These are phyloP conservation scores for Neodidymelliopsis sp. DNA, from an alignment of 2,329 filamentous ascomycete genomes.

Conservation along the genomic window DNA sequence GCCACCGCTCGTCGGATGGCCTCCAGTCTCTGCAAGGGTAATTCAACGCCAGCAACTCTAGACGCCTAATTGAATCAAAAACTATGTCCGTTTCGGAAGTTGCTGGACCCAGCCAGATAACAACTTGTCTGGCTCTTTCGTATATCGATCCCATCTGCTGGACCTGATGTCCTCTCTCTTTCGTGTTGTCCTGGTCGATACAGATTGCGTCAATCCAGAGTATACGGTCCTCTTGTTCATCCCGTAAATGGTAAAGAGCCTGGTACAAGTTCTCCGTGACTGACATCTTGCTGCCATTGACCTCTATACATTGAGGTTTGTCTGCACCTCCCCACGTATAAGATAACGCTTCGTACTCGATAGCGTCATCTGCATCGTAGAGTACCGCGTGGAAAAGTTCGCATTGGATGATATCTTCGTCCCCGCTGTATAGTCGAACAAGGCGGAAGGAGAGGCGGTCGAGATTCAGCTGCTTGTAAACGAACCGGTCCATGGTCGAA, in stretches of 20 bases:
- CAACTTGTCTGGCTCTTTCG: constrained; percentile 26
- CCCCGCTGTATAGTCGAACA: too few species aligned
- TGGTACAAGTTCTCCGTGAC: constrained; percentile 22
- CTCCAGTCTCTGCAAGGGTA: constrained; percentile 11
- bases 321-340: constrained; percentile 28
- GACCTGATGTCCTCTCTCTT: constrained; percentile 34
- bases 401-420: too few species aligned
- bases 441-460: too few species aligned
- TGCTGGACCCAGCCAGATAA: constrained; percentile 38
- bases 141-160: constrained; percentile 38
- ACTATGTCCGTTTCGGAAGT: constrained; percentile 13
- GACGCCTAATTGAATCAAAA: constrained; percentile 11
- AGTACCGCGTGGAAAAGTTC: too few species aligned
- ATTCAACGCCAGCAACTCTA: constrained; percentile 4
- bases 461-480: too few species aligned
- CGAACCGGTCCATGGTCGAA: too few species aligned
- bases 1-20: constrained; percentile 12
- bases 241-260: constrained; percentile 24
- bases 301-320: background rate
- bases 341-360: constrained; percentile 27
- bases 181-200: too few species aligned
- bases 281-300: constrained; percentile 4
- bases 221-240: constrained; percentile 9
- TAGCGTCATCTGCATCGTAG: too few species aligned
- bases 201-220: constrained; percentile 41